These are phyloP conservation scores for Fusarium brachygibbosum DNA, from an alignment of 2,329 filamentous ascomycete genomes.

Conservation along the genomic window DNA sequence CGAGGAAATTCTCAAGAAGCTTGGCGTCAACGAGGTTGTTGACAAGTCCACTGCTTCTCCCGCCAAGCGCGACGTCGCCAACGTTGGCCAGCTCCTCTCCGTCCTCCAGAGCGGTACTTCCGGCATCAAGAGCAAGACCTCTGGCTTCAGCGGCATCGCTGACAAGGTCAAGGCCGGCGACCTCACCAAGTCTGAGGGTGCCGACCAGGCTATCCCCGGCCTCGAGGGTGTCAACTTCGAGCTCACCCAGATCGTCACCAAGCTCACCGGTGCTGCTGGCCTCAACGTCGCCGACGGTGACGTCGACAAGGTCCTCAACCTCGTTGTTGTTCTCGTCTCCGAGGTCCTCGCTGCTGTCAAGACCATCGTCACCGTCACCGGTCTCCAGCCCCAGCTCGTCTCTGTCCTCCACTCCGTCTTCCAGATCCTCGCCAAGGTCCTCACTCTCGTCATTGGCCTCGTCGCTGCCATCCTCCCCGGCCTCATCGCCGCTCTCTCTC, in stretches of 20 bases:
- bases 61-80: slow-evolving; percentile 16
- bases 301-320: slow-evolving; percentile 43
- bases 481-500: slow-evolving; percentile 44
- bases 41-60: background rate
- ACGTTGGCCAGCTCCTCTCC: slow-evolving; percentile 9
- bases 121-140: slow-evolving; percentile 24
- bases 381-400: slow-evolving; percentile 45
- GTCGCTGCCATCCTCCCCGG: slow-evolving; percentile 45
- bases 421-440: slow-evolving; percentile 46
- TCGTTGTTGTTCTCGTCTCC: slow-evolving; percentile 41
- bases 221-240: slow-evolving; percentile 38
- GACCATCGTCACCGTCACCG: slow-evolving; percentile 42
- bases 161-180: slow-evolving; percentile 42
- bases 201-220: slow-evolving; percentile 24
- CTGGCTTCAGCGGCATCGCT: slow-evolving; percentile 28
- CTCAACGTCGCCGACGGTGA: slow-evolving; percentile 43
- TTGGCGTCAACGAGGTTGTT: slow-evolving; percentile 16
- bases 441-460: slow-evolving; percentile 44
- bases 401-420: slow-evolving; percentile 50
- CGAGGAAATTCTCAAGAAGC: slow-evolving; percentile 3
- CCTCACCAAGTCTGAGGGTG: slow-evolving; percentile 42
- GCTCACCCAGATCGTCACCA: slow-evolving; percentile 46
- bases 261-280: slow-evolving; percentile 42
- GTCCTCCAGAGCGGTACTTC: slow-evolving; percentile 9
- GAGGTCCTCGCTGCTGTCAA: slow-evolving; percentile 45